Evolutionary conservation across 768 basidiomycete genomes (phyloP), one percentile per base, ranked within the genome.

Genomic region (Boletus coccyginus): DNA sequence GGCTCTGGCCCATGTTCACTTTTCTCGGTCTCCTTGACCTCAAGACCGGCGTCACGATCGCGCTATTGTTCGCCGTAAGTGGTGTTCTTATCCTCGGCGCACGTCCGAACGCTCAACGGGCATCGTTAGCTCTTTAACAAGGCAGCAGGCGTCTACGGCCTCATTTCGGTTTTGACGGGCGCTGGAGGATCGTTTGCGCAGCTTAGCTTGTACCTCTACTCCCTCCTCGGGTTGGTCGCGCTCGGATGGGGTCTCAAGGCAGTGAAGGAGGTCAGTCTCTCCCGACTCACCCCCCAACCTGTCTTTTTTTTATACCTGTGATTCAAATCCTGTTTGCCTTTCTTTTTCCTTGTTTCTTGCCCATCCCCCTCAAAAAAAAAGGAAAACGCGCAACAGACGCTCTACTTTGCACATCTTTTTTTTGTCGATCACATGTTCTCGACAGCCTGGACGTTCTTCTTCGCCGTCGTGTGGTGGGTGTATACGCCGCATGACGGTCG

Each of bases 61-160:
- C 90, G 56, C 79, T 97, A 24, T 81, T 96, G 46, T 98, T 99
- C 64, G 92, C 90, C 13, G 91, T 97, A 61, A 60, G 90, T 80
- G 17, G 31, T 7, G 7, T 38, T 48, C 41, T 27, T 46, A 43
- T 36, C 17, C 32, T 56, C 33, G 24, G n/a, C 29, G 29, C 43
- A n/a, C 32, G 16, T 50, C 40, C 38, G 21, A 40, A 46, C 45
- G 19, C 63, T 60, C 59, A 64, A 46, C 54, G 39, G 29, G 21
- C 62, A 47, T 13, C 10, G 8, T 27, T 65, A 91, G 90, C 75
- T 94, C 51, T 78, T 99, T 62, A 99, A 99, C 82, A 99, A 99
- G 75, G 96, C 95, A 48, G 95, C 97, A 19, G 96, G 97, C 49
- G 84, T 98, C 10, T 99, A 98, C 70, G 97, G 97, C 53, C 82